Percentiles rank a stretch among this genome's conserved stretches.
phyloP scores from a whole-genome alignment of 2,329 filamentous ascomycete genomes.

The Parastagonospora avenae region DNA sequence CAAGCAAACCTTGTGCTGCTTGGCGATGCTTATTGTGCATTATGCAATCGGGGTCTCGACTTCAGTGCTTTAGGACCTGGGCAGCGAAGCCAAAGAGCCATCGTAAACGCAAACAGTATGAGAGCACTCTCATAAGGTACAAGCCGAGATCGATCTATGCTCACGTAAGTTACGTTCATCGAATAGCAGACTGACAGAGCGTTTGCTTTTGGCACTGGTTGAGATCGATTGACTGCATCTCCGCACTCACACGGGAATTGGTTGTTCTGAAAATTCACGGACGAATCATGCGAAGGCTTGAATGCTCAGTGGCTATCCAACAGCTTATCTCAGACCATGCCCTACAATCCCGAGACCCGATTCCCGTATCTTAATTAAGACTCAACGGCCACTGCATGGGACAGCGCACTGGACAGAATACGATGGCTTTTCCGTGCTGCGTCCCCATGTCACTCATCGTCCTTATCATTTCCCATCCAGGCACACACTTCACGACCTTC shows the following conservation, averaged over 20 bases:
- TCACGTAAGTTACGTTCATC: too few species aligned
- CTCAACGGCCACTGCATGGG: slow-evolving; percentile 22
- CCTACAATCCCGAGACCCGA: slow-evolving; percentile 21
- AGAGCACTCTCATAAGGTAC: too few species aligned
- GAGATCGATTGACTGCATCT: too few species aligned
- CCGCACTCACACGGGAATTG: background rate
- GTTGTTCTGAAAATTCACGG: background rate
- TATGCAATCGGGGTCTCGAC: background rate
- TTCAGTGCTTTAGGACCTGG: background rate
- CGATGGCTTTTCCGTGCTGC: slow-evolving; percentile 15
- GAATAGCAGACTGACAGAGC: too few species aligned
- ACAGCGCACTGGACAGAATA: slow-evolving; percentile 21
- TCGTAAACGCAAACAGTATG: too few species aligned
- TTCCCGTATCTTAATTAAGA: slow-evolving; percentile 30
- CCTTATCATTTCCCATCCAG: slow-evolving; percentile 26
- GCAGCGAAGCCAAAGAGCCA: too few species aligned
- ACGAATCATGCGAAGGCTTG: background rate
- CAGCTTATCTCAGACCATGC: slow-evolving; percentile 4
- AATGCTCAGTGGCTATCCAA: slow-evolving; percentile 12
- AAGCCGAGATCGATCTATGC: too few species aligned
- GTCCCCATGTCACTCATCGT: slow-evolving; percentile 9
- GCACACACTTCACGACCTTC: slow-evolving; percentile 16
- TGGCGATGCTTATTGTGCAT: background rate
- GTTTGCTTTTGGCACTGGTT: background rate
- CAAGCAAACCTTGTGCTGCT: slow-evolving; percentile 1